Percentiles rank a stretch among this genome's conserved stretches.
Evolutionary conservation across 805 yeast species (phyloP).

Genomic region (Metschnikowia arizonensis): DNA sequence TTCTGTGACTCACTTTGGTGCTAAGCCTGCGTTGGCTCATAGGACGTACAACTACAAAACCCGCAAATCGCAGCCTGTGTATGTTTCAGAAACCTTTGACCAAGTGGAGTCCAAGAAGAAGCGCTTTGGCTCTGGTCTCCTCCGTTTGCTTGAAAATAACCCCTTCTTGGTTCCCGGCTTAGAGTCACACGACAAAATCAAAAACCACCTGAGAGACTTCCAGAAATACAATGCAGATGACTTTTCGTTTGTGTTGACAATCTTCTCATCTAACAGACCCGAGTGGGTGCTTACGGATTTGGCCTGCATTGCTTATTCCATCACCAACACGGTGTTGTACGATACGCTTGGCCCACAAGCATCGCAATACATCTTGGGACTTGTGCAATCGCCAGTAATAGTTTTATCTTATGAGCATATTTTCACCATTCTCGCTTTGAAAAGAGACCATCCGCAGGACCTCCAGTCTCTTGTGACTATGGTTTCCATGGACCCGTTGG

Average conservation of each 20-base stretch:
- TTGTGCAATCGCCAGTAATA: slow-evolving; percentile 61
- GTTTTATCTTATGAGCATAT: slow-evolving; percentile 23
- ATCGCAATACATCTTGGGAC: slow-evolving; percentile 55
- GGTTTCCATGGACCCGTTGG: slow-evolving; percentile 28
- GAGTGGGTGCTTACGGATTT: slow-evolving; percentile 72
- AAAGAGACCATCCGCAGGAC: slow-evolving; percentile 11
- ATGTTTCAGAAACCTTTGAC: slow-evolving; percentile 26
- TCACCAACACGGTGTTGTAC: slow-evolving; percentile 25
- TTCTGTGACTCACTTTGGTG: slow-evolving; percentile 33
- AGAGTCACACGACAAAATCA: slow-evolving; percentile 23
- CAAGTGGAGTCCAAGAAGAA: slow-evolving; percentile 30
- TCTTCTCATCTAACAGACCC: slow-evolving; percentile 54
- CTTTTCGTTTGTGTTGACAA: slow-evolving; percentile 46
- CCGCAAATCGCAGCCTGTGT: slow-evolving; percentile 31
- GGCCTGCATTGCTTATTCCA: slow-evolving; percentile 54
- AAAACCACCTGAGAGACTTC: slow-evolving; percentile 15
- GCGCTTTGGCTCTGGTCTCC: slow-evolving; percentile 39
- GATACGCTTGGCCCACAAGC: slow-evolving; percentile 48
- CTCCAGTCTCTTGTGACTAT: slow-evolving; percentile 21
- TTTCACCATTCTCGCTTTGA: slow-evolving; percentile 10
- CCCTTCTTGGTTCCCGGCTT: slow-evolving; percentile 19
- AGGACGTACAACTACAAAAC: slow-evolving; percentile 28
- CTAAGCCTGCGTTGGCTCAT: slow-evolving; percentile 44
- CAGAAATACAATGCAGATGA: slow-evolving; percentile 10
- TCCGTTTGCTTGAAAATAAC: slow-evolving; percentile 23